Conservation (phyloP, 1,284 basidiomycete species). For the Trametes versicolor region DNA sequence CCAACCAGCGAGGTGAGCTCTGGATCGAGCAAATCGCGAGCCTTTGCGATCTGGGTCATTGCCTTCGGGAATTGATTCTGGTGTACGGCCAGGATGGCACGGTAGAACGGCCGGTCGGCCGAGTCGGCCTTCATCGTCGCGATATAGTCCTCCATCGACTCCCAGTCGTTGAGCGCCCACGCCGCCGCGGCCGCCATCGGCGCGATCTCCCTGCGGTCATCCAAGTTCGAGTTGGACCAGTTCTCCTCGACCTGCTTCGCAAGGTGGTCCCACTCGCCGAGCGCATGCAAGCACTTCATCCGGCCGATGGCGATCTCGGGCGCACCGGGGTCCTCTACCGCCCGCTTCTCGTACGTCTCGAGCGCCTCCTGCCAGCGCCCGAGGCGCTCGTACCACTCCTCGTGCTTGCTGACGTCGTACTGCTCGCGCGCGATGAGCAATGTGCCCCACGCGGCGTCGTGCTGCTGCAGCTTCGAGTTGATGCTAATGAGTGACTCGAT, state of each 20-base stretch:
- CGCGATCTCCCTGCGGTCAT: conserved; percentile 92
- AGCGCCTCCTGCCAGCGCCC: conserved; percentile 98
- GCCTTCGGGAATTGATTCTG: conserved; percentile 96
- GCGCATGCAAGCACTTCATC: conserved; percentile 96
- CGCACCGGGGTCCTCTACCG: conserved; percentile 72
- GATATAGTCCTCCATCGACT: conserved; percentile 98
- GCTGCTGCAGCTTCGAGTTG: conserved; percentile 97
- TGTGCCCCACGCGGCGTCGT: conserved; percentile 96
- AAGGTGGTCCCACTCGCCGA: conserved; percentile 98
- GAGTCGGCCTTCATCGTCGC: conserved; percentile 94
- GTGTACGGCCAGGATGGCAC: conserved; percentile 95
- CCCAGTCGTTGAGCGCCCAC: conserved; percentile 98
- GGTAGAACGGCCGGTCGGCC: conserved; percentile 95
- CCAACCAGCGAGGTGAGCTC: conserved; percentile 94
- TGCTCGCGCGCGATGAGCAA: conserved; percentile 88
- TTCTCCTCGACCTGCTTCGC: conserved; percentile 89
- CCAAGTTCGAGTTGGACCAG: conserved; percentile 87
- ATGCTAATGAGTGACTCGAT: conserved; percentile 97
- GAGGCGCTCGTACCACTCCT: conserved; percentile 98
- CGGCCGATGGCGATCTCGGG: conserved; percentile 86
- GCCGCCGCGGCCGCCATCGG: conserved; percentile 97
- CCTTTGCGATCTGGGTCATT: conserved; percentile 90
- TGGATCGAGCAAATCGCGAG: conserved; percentile 93
- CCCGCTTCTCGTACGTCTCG: conserved; percentile 86
- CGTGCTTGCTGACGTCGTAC: conserved; percentile 88